phyloP scores from a whole-genome alignment of 164 flowering plant species.

The Cinnamomum chago region DNA sequence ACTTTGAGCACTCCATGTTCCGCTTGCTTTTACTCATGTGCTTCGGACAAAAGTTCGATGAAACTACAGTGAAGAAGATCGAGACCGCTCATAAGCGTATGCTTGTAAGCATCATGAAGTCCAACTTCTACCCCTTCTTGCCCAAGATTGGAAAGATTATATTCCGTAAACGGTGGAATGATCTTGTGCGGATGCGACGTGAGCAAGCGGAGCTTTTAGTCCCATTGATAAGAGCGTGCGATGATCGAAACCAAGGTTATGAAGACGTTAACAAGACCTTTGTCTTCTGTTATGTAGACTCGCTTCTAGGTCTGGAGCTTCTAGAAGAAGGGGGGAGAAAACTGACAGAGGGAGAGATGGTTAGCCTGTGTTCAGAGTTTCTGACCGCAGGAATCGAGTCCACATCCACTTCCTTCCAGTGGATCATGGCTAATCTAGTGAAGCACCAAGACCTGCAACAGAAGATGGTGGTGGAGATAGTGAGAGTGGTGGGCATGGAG shows the following conservation, averaged over 20 bases:
- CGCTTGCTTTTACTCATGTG: slow-evolving; percentile 36
- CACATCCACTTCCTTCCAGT: slow-evolving; percentile 27
- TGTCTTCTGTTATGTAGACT: slow-evolving; percentile 22
- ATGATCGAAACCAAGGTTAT: neutral
- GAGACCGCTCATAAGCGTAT: slow-evolving; percentile 9
- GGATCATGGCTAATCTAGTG: slow-evolving; percentile 34
- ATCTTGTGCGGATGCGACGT: slow-evolving; percentile 11
- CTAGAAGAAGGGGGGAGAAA: slow-evolving; percentile 48
- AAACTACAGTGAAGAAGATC: slow-evolving; percentile 21
- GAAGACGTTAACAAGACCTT: slow-evolving; percentile 5
- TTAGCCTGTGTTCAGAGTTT: slow-evolving; percentile 31
- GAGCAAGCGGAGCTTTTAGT: slow-evolving; percentile 16
- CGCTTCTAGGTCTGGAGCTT: slow-evolving; percentile 19
- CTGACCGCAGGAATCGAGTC: slow-evolving; percentile 34
- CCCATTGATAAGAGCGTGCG: slow-evolving; percentile 16
- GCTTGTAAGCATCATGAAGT: slow-evolving; percentile 4
- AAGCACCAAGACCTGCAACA: slow-evolving; percentile 11
- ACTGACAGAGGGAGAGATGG: slow-evolving; percentile 28
- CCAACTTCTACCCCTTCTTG: slow-evolving; percentile 17
- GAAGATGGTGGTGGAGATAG: slow-evolving; percentile 3
- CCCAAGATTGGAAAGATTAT: slow-evolving; percentile 28
- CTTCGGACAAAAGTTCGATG: slow-evolving; percentile 39
- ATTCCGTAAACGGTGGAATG: slow-evolving; percentile 21
- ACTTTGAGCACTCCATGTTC: slow-evolving; percentile 29
- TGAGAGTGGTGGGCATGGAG: neutral